These are phyloP conservation scores for Capsicum chinense DNA, from an alignment of 257 asterid genomes.

Conservation along the genomic window DNA sequence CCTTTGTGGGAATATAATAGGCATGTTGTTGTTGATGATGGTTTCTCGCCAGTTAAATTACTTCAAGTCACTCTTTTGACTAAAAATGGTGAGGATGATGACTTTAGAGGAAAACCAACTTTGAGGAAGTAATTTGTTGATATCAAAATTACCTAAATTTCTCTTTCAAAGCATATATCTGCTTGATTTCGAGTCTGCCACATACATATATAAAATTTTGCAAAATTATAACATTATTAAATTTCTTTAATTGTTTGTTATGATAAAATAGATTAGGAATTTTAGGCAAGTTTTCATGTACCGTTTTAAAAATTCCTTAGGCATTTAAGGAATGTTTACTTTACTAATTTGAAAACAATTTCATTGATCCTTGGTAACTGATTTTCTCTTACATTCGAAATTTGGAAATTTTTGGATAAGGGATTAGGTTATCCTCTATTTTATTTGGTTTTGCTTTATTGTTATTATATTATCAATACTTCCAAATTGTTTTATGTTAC, in stretches of 20 bases:
- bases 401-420: neutral
- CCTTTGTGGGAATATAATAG: no score
- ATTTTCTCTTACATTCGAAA: neutral
- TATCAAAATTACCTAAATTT: conserved; percentile 16
- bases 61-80: neutral
- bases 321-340: conserved; percentile 4
- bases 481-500: no score
- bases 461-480: neutral
- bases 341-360: neutral
- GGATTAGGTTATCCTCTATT: neutral
- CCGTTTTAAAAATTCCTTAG: neutral
- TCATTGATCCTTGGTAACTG: neutral
- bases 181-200: neutral
- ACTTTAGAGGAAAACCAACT: neutral
- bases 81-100: neutral
- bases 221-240: conserved; percentile 14
- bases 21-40: neutral
- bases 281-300: neutral
- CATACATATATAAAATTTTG: neutral
- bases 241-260: neutral
- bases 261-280: neutral
- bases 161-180: neutral
- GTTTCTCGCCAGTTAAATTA: neutral
- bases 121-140: conserved; percentile 35
- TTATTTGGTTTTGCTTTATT: neutral